phyloP scores from a whole-genome alignment of 371 early-diverging fungal species.

The Mucor indicus region DNA sequence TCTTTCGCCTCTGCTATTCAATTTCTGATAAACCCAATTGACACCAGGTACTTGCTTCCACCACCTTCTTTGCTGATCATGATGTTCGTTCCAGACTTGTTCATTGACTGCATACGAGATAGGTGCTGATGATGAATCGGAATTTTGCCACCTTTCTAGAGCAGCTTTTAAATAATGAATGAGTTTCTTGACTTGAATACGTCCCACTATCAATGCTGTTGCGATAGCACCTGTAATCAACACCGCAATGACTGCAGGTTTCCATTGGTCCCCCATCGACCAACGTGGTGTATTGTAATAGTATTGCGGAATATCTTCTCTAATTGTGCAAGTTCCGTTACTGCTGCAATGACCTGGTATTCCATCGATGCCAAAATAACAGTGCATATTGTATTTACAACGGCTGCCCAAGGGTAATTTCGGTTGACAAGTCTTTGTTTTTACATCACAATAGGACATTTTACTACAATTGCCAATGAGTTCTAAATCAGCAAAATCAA shows the following conservation, averaged over 20 bases:
- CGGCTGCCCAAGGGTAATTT: conserved; percentile 32
- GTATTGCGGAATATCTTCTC: conserved; percentile 36
- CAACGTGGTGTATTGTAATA: conserved; percentile 31
- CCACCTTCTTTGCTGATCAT: conserved; percentile 16
- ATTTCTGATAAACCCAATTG: conserved; percentile 31
- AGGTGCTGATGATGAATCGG: conserved; percentile 4
- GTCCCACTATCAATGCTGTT: conserved; percentile 25
- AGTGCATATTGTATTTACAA: conserved; percentile 42
- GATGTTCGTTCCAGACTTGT: conserved; percentile 20
- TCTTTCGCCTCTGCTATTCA: conserved; percentile 16
- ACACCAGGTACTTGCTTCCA: conserved; percentile 39
- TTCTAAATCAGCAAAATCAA: conserved; percentile 34
- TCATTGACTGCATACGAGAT: conserved; percentile 10
- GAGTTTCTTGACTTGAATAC: conserved; percentile 29
- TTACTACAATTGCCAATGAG: conserved; percentile 46
- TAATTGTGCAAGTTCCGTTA: conserved; percentile 29
- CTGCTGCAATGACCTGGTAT: conserved; percentile 44
- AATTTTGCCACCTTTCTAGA: conserved; percentile 37
- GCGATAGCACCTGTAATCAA: conserved; percentile 32
- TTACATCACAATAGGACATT: conserved; percentile 39
- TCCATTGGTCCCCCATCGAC: conserved; percentile 46
- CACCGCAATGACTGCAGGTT: conserved; percentile 30
- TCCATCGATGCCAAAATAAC: conserved; percentile 32
- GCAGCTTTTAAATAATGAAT: conserved; percentile 16
- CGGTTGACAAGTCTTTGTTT: conserved; percentile 44